Conservation (phyloP, 768 basidiomycete genomes). For the Plicaturopsis crispa region DNA sequence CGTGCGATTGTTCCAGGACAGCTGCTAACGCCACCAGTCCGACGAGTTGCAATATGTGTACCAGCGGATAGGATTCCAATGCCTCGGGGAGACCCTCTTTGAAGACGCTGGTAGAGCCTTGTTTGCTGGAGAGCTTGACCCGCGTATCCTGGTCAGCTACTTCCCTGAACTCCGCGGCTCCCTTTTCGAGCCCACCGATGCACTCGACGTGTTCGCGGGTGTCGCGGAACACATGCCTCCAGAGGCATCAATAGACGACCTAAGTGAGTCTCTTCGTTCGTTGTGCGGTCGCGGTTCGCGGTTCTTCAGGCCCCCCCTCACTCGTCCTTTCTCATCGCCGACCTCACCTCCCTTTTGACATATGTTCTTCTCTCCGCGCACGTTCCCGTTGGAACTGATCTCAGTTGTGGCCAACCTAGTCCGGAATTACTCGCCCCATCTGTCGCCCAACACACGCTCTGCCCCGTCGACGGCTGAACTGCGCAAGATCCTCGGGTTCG, state of each 20-base stretch:
- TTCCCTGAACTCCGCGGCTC: slow-evolving; percentile 69
- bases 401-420: slow-evolving; percentile 86
- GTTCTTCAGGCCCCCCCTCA: slow-evolving; percentile 14
- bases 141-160: slow-evolving; percentile 72
- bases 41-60: slow-evolving; percentile 75
- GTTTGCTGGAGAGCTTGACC: slow-evolving; percentile 76
- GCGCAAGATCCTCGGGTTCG: slow-evolving; percentile 48
- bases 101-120: slow-evolving; percentile 77
- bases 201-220: slow-evolving; percentile 68
- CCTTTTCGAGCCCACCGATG: slow-evolving; percentile 46
- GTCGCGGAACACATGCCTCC: slow-evolving; percentile 63
- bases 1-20: slow-evolving; percentile 1
- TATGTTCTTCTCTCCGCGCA: slow-evolving; percentile 21
- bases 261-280: slow-evolving; percentile 58
- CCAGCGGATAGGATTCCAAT: slow-evolving; percentile 75
- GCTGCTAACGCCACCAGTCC: slow-evolving; percentile 21
- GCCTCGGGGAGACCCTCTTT: slow-evolving; percentile 73
- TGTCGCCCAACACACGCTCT: slow-evolving; percentile 57
- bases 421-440: slow-evolving; percentile 86
- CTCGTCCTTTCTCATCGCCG: slow-evolving; percentile 13
- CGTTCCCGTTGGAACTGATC: slow-evolving; percentile 62
- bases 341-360: slow-evolving; percentile 13
- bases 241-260: slow-evolving; percentile 68
- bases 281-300: slow-evolving; percentile 12
- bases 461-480: slow-evolving; percentile 70